Evolutionary conservation across 192 early-diverging fungal species (phyloP).

Genomic region (Coemansia sp.): DNA sequence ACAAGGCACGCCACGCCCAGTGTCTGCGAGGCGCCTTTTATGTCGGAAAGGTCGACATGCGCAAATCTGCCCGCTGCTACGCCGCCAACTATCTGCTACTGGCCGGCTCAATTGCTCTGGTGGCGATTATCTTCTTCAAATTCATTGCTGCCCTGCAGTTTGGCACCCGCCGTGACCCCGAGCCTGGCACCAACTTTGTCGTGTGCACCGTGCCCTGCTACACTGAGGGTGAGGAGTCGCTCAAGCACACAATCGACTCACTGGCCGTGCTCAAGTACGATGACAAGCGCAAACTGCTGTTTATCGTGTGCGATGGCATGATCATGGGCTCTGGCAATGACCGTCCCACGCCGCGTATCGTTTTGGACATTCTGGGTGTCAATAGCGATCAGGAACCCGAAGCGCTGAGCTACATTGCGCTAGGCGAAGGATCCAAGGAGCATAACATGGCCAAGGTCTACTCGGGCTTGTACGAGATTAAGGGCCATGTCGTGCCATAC

Average conservation of each 20-base stretch:
- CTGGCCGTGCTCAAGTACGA: conserved; percentile 88
- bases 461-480: conserved; percentile 92
- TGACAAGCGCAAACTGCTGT: conserved; percentile 96
- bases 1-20: conserved; percentile 58
- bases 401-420: conserved; percentile 82
- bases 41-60: conserved; percentile 81
- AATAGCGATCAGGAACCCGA: conserved; percentile 82
- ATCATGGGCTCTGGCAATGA: conserved; percentile 97
- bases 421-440: conserved; percentile 88
- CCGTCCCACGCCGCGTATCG: conserved; percentile 93
- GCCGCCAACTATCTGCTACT: conserved; percentile 86
- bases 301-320: conserved; percentile 96
- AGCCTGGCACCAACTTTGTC: conserved; percentile 88
- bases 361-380: conserved; percentile 94
- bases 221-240: conserved; percentile 94
- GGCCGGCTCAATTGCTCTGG: conserved; percentile 78
- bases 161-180: conserved; percentile 70
- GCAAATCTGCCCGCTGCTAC: conserved; percentile 76
- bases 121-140: conserved; percentile 86
- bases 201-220: conserved; percentile 97
- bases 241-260: conserved; percentile 93
- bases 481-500: conserved; percentile 93
- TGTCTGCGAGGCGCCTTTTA: conserved; percentile 88
- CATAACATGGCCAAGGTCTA: conserved; percentile 98
- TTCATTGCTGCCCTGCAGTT: conserved; percentile 95